A percentile compares a stretch with the other conserved stretches of the same genome.
phyloP scores from a whole-genome alignment of 164 flowering plant species.

The Nymphaea colorata region DNA sequence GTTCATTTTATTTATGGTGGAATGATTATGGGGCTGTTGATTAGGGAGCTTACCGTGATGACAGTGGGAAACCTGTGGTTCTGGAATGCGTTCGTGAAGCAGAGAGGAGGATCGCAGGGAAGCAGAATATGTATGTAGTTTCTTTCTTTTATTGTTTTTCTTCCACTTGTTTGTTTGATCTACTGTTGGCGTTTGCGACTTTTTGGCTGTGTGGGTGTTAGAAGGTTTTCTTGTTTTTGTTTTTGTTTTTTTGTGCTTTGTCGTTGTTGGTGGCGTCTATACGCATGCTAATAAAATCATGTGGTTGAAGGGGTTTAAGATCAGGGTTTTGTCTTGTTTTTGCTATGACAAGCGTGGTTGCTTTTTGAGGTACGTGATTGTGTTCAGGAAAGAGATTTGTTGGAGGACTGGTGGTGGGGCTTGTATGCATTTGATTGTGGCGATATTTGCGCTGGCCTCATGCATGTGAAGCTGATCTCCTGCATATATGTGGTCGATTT shows the following conservation, averaged over 20 bases:
- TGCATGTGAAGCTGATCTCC: too few relatives aligned
- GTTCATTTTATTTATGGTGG: not conserved
- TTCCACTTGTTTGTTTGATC: not conserved
- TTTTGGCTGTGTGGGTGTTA: not conserved
- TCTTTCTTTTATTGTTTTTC: not conserved
- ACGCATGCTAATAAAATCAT: not conserved
- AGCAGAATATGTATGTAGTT: slow-evolving; percentile 54
- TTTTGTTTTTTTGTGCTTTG: too few relatives aligned
- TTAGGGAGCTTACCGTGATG: slow-evolving; percentile 96
- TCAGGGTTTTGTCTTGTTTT: too few relatives aligned
- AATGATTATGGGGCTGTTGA: not conserved
- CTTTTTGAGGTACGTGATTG: too few relatives aligned
- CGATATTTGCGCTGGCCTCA: too few relatives aligned
- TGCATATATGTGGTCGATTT: too few relatives aligned
- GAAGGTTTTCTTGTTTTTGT: not conserved
- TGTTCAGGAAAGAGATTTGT: too few relatives aligned
- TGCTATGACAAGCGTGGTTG: too few relatives aligned
- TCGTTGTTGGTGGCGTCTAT: not conserved
- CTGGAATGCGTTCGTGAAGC: slow-evolving; percentile 93
- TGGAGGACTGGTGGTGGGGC: too few relatives aligned
- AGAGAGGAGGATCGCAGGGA: slow-evolving; percentile 77
- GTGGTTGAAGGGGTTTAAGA: not conserved
- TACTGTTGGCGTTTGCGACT: not conserved
- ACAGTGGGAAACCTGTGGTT: slow-evolving; percentile 91
- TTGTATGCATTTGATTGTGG: too few relatives aligned